phyloP scores from a whole-genome alignment of 768 basidiomycete species.

The Lentinus tigrinus region DNA sequence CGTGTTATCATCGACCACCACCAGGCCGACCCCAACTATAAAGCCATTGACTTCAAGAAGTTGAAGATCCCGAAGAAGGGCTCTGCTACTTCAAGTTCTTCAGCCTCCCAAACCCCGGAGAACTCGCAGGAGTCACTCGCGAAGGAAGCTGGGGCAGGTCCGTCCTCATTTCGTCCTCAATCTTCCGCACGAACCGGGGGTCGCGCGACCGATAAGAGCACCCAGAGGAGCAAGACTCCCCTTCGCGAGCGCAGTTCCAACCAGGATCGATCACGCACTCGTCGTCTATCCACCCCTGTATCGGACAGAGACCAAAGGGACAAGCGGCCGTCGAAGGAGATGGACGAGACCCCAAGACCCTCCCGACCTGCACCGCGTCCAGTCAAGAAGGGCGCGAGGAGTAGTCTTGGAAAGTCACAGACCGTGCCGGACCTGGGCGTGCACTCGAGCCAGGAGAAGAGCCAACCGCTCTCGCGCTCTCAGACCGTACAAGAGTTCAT shows the following conservation, averaged over 20 bases:
- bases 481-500: background rate
- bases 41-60: constrained; percentile 21
- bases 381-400: background rate
- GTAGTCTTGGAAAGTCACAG: constrained; percentile 2
- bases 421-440: constrained; percentile 1
- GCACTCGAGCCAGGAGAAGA: constrained; percentile 1
- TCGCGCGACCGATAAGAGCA: background rate
- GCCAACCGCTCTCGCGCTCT: background rate
- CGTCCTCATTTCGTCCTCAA: background rate
- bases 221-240: background rate
- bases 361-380: constrained; percentile 6
- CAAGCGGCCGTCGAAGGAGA: background rate
- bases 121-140: background rate
- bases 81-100: background rate
- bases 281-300: background rate
- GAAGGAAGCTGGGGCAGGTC: background rate
- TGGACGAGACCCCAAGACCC: constrained; percentile 14
- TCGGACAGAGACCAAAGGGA: background rate
- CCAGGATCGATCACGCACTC: background rate
- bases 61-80: constrained; percentile 19
- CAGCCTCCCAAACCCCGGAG: background rate
- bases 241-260: constrained; percentile 15
- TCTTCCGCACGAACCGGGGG: background rate
- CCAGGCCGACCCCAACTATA: constrained; percentile 8
- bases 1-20: constrained; percentile 17